Base-by-base conservation (phyloP, 768 basidiomycete species). In the Clathrus columnatus region DNA sequence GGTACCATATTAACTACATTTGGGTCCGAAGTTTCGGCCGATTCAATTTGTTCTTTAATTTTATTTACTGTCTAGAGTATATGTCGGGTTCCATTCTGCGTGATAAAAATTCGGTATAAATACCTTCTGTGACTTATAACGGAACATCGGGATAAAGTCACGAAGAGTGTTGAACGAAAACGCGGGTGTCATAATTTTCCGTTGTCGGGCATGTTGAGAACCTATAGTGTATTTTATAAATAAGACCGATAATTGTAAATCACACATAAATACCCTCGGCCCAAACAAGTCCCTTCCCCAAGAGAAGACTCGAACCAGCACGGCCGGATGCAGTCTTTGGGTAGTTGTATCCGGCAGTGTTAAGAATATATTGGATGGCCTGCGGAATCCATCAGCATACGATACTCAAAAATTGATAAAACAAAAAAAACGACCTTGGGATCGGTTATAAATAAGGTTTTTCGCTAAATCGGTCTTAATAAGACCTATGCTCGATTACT, bases 271-370 rank as follows among this genome's bases (percentile, higher is more conserved):
- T 41, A 61, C 67, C 48, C 30, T 61, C 48, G 8, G 59, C 48
- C n/a, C 57, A 52, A 20, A 63, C 48, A 26, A 68, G 41, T 11
- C 67, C 62, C 20, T 59, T 41, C 7, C 67, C 67, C 4, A 60
- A 57, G 27, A 67, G 57, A 48, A 65, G 58, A 47, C 56, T 56
- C 16, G 28, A 20, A 20, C 17, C 14, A 26, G 28, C 49, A 14
- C 49, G 24, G 8, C 24, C 23, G 2, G 23, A 14, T 4, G 21
- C 3, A 26, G 49, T 24, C 63, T 81, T 80, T 28, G 71, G 69
- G 63, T 76, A 80, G 11, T 72, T 72, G 61, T 82, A 82, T 20
- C 77, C 78, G n/a, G 76, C 76, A 18, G 78, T 77, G 54, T 81
- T 77, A 51, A 75, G 73, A 28, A 81, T 77, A 60, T 81, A 76